Evolutionary conservation across 1,139 yeast genomes (phyloP), one percentile per base, ranked within the genome.

Genomic region (Pichia sp.): DNA sequence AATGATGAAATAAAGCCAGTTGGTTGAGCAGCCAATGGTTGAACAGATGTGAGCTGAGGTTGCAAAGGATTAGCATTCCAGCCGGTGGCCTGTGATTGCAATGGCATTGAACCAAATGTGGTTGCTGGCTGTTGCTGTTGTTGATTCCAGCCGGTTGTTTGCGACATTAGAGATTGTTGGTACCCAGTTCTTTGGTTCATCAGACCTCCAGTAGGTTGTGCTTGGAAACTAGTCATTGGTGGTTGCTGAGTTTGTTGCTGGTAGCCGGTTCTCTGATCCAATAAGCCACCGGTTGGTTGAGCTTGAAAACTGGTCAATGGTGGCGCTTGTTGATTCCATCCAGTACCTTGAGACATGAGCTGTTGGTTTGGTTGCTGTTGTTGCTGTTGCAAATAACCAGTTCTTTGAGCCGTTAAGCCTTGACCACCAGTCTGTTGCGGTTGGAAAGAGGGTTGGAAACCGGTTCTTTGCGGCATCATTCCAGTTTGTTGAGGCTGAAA

Each of bases 391-490:
- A 42, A 42, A 42, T 62, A 31, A 70, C 74, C 43, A 72, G 70
- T 45, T 59, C 57, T 58, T 71, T 74, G 8, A 63, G 59, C 10
- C 38, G 36, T 54, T 23, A 58, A 47, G 8, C 70, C 45, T 13
- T 42, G 45, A 13, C 45, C 65, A 11, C 70, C 65, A 29, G 71
- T 67, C 26, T 60, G 57, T 53, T 67, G 70, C 6, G 67, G 59
- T 51, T 54, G 56, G 15, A 62, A 54, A 19, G 23, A 19, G 13
- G 72, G 72, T 67, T 31, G 61, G 26, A 51, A 74, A 16, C 67
- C 76, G 1, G 80, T 75, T 49, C 67, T 70, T 60, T 75, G 80
- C 4, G 75, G 72, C 55, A 66, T 48, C 34, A 66, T n/a, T 8
- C 54, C 54, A 10, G 68, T 77, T 6, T 75, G 78, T 67, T 72